Evolutionary conservation across 148 eudicot species (phyloP).

Genomic region (Rhododendron ferrugineum): DNA sequence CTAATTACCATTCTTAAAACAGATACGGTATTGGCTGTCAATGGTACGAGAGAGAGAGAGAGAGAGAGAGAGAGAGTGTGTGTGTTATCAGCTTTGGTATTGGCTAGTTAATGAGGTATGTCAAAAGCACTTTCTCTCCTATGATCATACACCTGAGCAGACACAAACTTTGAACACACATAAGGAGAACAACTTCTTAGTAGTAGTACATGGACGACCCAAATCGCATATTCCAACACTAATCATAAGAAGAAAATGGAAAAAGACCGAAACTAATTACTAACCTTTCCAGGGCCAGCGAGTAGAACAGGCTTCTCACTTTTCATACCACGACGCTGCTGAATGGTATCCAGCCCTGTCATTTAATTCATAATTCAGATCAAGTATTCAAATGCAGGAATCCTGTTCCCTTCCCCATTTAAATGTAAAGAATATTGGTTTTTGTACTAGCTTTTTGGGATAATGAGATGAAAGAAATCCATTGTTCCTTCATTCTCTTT

Average conservation of each 20-base stretch:
- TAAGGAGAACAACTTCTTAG: not conserved
- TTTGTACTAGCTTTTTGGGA: not conserved
- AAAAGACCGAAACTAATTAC: not conserved
- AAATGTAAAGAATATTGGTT: not conserved
- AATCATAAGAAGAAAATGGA: not conserved
- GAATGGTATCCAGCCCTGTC: constrained; percentile 78
- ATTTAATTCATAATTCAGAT: constrained; percentile 13
- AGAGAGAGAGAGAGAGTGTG: not conserved
- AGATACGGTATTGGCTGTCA: too few species aligned
- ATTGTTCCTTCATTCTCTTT: not conserved
- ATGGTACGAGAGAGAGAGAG: not conserved
- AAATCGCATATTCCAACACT: not conserved
- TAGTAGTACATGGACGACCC: not conserved
- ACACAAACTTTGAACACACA: not conserved
- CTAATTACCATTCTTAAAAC: not conserved
- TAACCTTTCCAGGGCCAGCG: constrained; percentile 94
- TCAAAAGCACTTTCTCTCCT: not conserved
- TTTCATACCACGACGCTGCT: constrained; percentile 71
- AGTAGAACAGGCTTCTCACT: constrained; percentile 91
- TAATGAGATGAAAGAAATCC: not conserved
- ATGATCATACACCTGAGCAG: not conserved
- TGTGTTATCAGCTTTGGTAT: not conserved
- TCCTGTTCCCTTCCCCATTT: not conserved
- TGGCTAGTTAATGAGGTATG: not conserved
- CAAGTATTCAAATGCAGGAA: not conserved